A percentile compares a stretch with the other conserved stretches of the same genome.
Evolutionary conservation across 108 stramenopile species (phyloP).

Genomic region (Schizochytrium sp.): DNA sequence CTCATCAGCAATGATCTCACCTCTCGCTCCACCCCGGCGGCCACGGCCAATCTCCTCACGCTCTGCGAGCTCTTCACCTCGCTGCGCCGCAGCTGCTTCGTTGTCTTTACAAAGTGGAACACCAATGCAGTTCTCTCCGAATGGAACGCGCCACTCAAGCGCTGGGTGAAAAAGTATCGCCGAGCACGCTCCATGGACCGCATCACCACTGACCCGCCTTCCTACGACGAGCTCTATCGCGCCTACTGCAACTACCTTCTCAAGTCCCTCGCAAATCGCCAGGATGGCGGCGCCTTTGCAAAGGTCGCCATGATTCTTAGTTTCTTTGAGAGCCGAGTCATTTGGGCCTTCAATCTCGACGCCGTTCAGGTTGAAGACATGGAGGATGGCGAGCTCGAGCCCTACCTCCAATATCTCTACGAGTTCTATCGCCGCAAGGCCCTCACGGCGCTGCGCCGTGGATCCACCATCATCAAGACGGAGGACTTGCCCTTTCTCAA

Average conservation of each 20-base stretch:
- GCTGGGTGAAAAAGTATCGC: neutral
- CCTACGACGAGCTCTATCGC: constrained; percentile 2
- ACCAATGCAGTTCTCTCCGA: neutral
- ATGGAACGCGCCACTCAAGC: neutral
- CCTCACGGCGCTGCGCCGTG: neutral
- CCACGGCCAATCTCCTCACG: neutral
- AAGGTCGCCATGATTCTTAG: neutral
- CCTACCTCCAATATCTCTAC: neutral
- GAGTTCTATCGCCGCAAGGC: constrained; percentile 3
- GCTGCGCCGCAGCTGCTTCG: constrained; percentile 1
- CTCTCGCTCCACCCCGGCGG: neutral
- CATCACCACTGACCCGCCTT: neutral
- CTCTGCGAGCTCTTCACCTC: neutral
- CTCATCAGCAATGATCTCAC: neutral
- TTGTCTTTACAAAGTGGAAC: constrained; percentile 15
- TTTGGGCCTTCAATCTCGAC: constrained; percentile 16
- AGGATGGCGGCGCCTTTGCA: constrained; percentile 17
- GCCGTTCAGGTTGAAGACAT: neutral
- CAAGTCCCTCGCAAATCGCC: neutral
- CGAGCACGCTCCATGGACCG: neutral
- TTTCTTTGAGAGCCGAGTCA: neutral
- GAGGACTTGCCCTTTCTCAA: neutral
- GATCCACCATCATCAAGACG: constrained; percentile 8
- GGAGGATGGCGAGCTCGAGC: constrained; percentile 16
- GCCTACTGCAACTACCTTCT: neutral